Evolutionary conservation across 192 early-diverging fungal genomes (phyloP), one percentile per base, ranked within the genome.

Genomic region (Coemansia sp.): DNA sequence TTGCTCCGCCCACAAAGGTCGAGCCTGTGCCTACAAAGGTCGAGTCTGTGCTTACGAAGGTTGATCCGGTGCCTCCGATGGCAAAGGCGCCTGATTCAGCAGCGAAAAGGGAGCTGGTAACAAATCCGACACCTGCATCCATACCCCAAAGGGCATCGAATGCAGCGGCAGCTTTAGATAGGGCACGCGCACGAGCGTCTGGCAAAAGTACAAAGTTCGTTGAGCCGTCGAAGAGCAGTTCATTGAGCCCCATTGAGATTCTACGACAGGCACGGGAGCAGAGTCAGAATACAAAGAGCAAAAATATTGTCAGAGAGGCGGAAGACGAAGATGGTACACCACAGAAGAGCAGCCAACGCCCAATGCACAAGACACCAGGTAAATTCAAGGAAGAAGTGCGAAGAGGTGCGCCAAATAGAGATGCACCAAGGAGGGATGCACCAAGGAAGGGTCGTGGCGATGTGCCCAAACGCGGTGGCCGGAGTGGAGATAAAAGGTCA

Each of bases 161-260:
- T 2, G 12, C 50, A 52, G 50, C 12, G 20, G 21, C 20, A 21
- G 50, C 12, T 26, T 52, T 23, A 21, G 20, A 25, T 12, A 52
- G 7, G 22, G 50, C 50, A 21, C 50, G 11, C 5, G 50, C 20
- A 4, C 47, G 47, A 15, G 47, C 19, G 7, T 15, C 17, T 19
- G 47, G 7, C 3, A 17, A 8, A 8, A 20, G 7, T 48, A 17
- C 17, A n/a, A 20, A 20, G 15, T 2, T 17, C n/a, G 19, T n/a
- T 5, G 19, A 48, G 7, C 42, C 56, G 9, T 28, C 47, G 48
- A 47, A 38, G 61, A 56, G 22, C 72, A 84, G 81, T 72, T 84
- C 47, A 75, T 83, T 71, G 85, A 85, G 66, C 85, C 88, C 40
- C 86, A 91, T 59, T n/a, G 47, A 48, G 19, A 48, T 48, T 8